Percentiles rank a stretch among this genome's conserved stretches.
Evolutionary conservation across 1,139 yeast genomes (phyloP).

Genomic region (Yamadazyma atmosphaerica): DNA sequence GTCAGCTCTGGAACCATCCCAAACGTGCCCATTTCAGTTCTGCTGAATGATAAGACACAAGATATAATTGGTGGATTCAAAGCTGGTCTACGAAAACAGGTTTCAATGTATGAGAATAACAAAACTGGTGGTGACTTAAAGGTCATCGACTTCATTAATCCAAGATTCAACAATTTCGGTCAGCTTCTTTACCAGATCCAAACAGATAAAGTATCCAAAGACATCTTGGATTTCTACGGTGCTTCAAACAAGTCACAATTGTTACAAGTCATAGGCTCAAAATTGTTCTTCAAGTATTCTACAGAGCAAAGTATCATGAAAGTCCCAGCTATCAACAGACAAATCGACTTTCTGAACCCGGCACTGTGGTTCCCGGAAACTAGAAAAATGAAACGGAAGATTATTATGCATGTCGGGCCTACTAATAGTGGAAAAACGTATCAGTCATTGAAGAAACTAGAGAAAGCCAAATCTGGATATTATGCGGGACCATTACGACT

Average conservation of each 20-base stretch:
- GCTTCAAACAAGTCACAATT: constrained; percentile 21
- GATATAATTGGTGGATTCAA: not conserved
- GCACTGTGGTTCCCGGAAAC: constrained; percentile 91
- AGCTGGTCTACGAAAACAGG: not conserved
- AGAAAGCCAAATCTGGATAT: constrained; percentile 74
- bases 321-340: constrained; percentile 15
- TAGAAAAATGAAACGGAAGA: constrained; percentile 72
- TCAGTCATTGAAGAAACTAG: constrained; percentile 69
- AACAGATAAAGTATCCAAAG: constrained; percentile 20
- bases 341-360: constrained; percentile 63
- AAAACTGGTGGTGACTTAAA: not conserved
- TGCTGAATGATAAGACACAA: not conserved
- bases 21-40: too few species aligned
- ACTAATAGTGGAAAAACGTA: constrained; percentile 97
- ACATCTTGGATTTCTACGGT: constrained; percentile 18
- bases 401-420: constrained; percentile 93
- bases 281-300: constrained; percentile 25
- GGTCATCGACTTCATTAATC: constrained; percentile 30
- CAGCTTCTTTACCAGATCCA: constrained; percentile 21
- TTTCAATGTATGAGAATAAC: not conserved
- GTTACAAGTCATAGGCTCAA: constrained; percentile 21
- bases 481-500: constrained; percentile 94
- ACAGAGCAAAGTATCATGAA: constrained; percentile 17
- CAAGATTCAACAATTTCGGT: constrained; percentile 23
- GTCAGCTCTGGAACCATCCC: too few species aligned